These are phyloP conservation scores for Phialophora tarda DNA, from an alignment of 2,329 filamentous ascomycete genomes.

Conservation along the genomic window DNA sequence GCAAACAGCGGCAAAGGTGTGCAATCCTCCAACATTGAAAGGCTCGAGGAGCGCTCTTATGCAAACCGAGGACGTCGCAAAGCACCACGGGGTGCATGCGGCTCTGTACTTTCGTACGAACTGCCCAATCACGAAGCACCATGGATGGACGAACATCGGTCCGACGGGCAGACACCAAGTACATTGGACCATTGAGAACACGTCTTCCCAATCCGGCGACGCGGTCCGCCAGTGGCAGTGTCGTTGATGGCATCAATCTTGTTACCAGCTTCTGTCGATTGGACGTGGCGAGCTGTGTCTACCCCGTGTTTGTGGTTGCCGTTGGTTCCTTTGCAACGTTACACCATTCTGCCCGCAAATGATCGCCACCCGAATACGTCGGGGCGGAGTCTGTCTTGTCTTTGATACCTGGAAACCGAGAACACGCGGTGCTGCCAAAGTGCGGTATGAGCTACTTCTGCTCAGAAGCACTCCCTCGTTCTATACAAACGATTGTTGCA, in stretches of 20 bases:
- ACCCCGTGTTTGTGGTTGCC: background rate
- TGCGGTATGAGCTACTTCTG: background rate
- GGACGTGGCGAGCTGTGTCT: background rate
- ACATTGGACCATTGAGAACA: background rate
- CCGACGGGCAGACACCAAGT: conserved; percentile 11
- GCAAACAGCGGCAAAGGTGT: background rate
- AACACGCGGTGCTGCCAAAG: background rate
- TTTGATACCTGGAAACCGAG: background rate
- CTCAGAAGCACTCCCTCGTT: background rate
- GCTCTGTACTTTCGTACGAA: conserved; percentile 17
- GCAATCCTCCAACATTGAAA: background rate
- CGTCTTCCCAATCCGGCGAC: background rate
- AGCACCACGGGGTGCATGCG: too few relatives aligned
- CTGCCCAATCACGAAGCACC: conserved; percentile 8
- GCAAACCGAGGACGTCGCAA: background rate
- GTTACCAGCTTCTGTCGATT: background rate
- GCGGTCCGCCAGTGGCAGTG: background rate
- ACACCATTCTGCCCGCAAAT: background rate
- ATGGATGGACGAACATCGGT: background rate
- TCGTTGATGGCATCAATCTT: background rate
- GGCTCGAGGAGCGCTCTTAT: background rate
- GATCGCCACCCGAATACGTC: background rate
- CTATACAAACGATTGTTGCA: background rate
- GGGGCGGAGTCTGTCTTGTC: background rate
- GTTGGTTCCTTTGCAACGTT: background rate